Evolutionary conservation across 2,329 filamentous ascomycete species (phyloP), one percentile per base, ranked within the genome.

Genomic region (Neodidymelliopsis sp.): DNA sequence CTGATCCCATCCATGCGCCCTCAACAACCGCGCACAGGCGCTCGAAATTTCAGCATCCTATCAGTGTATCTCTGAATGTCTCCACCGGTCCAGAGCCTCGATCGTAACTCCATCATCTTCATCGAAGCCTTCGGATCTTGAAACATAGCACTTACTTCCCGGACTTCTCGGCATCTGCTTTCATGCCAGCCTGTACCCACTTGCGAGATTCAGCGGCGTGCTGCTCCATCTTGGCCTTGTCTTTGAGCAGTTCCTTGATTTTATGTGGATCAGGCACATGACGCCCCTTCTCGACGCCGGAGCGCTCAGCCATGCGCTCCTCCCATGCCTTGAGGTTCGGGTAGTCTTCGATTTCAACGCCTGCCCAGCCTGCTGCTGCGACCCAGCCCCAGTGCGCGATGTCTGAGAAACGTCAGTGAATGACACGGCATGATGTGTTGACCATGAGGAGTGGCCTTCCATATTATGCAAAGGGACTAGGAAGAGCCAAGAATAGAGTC

Each of bases 371-470:
- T 1, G 82, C 77, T 2, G 73, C 70, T 4, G 84, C 79, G 4
- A 93, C 80, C 90, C 91, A 95, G 19, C 89, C 89, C 82, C 87
- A 91, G 70, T 84, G 84, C 30, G 89, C 79, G 52, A 96, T 89
- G 70, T 96, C 91, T 68, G 18, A 11, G 6, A 18, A 37, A 1
- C 19, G 23, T 52, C 6, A 52, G 31, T 13, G 4, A 19, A 15
- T 13, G 16, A 24, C 22, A 25, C 28, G 13, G 31, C 27, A 13
- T 27, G 23, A 34, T 13, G 31, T 24, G n/a, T 27, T 12, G n/a
- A 43, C 11, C n/a, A 10, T 12, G 15, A 37, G 22, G 20, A 45
- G 15, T 7, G 6, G 27, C 25, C n/a, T n/a, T n/a, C n/a, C n/a
- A n/a, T n/a, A n/a, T n/a, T n/a, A 25, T 41, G 30, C n/a, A 12